A percentile compares a stretch with the other conserved stretches of the same genome.
Evolutionary conservation across 768 basidiomycete genomes (phyloP).

Genomic region (Boletus rubescentipes): DNA sequence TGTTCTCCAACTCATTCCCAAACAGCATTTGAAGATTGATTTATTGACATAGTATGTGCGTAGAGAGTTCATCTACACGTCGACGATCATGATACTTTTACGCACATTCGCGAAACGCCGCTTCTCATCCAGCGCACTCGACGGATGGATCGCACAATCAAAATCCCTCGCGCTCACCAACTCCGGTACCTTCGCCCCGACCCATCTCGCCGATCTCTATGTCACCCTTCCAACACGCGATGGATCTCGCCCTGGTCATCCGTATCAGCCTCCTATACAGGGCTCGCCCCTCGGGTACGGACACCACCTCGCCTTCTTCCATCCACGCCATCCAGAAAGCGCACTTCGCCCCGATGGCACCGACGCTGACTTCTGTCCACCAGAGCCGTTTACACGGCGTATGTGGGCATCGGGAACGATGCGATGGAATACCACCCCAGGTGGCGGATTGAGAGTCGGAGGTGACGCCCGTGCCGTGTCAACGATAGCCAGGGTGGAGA

Average conservation of each 20-base stretch:
- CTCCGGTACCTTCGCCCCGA: slow-evolving; percentile 48
- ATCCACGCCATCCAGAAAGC: slow-evolving; percentile 57
- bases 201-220: slow-evolving; percentile 63
- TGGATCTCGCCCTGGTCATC: slow-evolving; percentile 42
- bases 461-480: slow-evolving; percentile 48
- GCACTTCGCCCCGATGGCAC: slow-evolving; percentile 67
- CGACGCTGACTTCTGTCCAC: slow-evolving; percentile 69
- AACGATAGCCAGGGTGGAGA: slow-evolving; percentile 50
- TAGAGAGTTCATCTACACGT: too few relatives aligned
- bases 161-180: slow-evolving; percentile 49
- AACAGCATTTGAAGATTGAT: too few relatives aligned
- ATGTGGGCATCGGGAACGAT: slow-evolving; percentile 83
- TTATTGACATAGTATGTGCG: too few relatives aligned
- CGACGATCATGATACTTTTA: not conserved
- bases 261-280: slow-evolving; percentile 40
- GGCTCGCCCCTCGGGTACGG: slow-evolving; percentile 53
- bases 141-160: slow-evolving; percentile 54
- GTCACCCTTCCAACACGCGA: slow-evolving; percentile 74
- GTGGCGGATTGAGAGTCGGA: slow-evolving; percentile 52
- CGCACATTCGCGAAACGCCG: not conserved
- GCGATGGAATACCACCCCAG: slow-evolving; percentile 47
- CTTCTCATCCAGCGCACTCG: slow-evolving; percentile 34
- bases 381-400: slow-evolving; percentile 68
- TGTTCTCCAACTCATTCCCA: too few relatives aligned
- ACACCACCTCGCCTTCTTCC: slow-evolving; percentile 76